phyloP scores from a whole-genome alignment of 805 yeast species.

The Metschnikowia peoriensis region DNA sequence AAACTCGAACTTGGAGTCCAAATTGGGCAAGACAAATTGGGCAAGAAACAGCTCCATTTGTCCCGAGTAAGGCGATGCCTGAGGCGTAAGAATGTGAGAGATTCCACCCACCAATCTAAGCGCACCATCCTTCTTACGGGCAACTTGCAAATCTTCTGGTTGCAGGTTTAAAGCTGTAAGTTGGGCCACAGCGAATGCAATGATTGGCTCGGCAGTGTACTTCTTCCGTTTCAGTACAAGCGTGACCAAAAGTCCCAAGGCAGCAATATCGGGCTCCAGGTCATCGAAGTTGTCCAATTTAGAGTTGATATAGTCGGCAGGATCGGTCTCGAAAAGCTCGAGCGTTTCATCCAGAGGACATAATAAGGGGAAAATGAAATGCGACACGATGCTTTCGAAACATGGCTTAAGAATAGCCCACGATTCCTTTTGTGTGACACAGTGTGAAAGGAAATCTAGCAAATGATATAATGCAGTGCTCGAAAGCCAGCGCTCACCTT shows the following conservation, averaged over 20 bases:
- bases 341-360: slow-evolving; percentile 66
- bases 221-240: slow-evolving; percentile 67
- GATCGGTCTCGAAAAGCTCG: slow-evolving; percentile 80
- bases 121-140: slow-evolving; percentile 72
- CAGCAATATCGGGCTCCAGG: slow-evolving; percentile 70
- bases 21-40: slow-evolving; percentile 67
- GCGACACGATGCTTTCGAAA: slow-evolving; percentile 60
- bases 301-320: slow-evolving; percentile 80
- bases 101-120: slow-evolving; percentile 76
- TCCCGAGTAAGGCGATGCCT: slow-evolving; percentile 53
- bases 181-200: slow-evolving; percentile 56
- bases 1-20: slow-evolving; percentile 59
- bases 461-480: slow-evolving; percentile 62
- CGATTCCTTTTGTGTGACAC: slow-evolving; percentile 50
- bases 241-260: slow-evolving; percentile 67
- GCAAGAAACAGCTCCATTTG: slow-evolving; percentile 72
- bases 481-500: slow-evolving; percentile 64
- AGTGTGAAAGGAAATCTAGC: slow-evolving; percentile 51
- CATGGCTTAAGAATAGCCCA: slow-evolving; percentile 71
- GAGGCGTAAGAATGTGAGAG: slow-evolving; percentile 53
- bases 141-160: slow-evolving; percentile 45
- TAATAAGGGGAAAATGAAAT: slow-evolving; percentile 72
- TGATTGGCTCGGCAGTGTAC: slow-evolving; percentile 56
- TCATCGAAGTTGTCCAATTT: slow-evolving; percentile 58
- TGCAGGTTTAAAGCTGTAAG: slow-evolving; percentile 31